Base-by-base conservation (phyloP, 2,329 filamentous ascomycete species). In the Akanthomyces uredinophilus region DNA sequence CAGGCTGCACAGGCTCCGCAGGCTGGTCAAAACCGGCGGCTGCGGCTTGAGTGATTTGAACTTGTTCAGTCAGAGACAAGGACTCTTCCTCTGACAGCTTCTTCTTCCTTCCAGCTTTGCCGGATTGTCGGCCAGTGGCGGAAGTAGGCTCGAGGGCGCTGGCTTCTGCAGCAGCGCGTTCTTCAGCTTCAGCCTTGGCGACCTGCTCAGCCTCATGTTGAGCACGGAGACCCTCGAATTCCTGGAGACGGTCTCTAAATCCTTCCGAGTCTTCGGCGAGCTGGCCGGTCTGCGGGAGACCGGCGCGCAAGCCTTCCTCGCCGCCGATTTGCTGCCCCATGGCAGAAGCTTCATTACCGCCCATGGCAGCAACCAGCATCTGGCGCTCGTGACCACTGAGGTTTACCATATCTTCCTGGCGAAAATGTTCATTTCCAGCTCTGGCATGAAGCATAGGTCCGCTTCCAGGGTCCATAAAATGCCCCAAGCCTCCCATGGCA, bases 191-290 rank as follows among this genome's bases (percentile, higher is more conserved):
- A n/a, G 72, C 68, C 35, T 71, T 69, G 18, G 74, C 73, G 29
- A 71, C 69, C 62, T 78, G 74, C 56, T 82, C 78, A 18, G 82
- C 79, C 63, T 93, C 91, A 63, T 88, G 84, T 70, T 90, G 85
- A n/a, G 88, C 84, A 67, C 90, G 85, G 55, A 95, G 77, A 35
- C 89, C 85, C 68, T 96, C 86, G 71, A 97, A 97, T 71, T 97
- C 89, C 67, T 90, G 86, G 22, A 97, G 81, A 51, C 93, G 87
- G 52, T 91, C 90, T 64, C 81, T 81, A 67, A 86, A 87, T 0
- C 85, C 86, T 67, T 87, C 81, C 0, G 76, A 66, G 64, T 88
- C 86, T 63, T 80, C 76, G 60, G 77, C 71, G 6, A 86, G 78
- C 62, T 84, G 78, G 43, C 80, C 78, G 1, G 78, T 75, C 27